Evolutionary conservation across 768 basidiomycete species (phyloP).

Genomic region (Boletus sp.): DNA sequence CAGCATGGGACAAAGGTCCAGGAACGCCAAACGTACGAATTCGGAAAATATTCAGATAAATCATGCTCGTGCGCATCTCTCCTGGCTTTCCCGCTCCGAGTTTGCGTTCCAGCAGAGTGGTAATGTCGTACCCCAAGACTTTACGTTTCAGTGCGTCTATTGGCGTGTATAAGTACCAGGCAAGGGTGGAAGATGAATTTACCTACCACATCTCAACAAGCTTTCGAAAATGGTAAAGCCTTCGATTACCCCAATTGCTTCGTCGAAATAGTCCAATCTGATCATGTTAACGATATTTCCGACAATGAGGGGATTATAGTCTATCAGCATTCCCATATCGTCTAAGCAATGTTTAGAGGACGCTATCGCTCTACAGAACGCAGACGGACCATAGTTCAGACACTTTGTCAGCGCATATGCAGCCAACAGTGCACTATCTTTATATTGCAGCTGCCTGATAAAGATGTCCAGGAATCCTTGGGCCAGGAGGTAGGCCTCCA

Average conservation of each 20-base stretch:
- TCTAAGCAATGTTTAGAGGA: background rate
- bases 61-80: conserved; percentile 16
- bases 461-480: conserved; percentile 4
- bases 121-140: conserved; percentile 10
- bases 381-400: conserved; percentile 6
- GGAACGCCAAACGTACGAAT: background rate
- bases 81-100: conserved; percentile 10
- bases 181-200: background rate
- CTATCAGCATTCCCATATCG: background rate
- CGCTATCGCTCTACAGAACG: background rate
- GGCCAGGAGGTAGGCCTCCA: conserved; percentile 1
- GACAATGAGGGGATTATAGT: conserved; percentile 2
- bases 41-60: conserved; percentile 12
- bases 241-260: conserved; percentile 20
- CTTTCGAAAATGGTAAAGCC: conserved; percentile 19
- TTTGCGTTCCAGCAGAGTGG: conserved; percentile 9
- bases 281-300: conserved; percentile 25
- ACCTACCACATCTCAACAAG: conserved; percentile 9
- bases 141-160: conserved; percentile 7
- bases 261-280: conserved; percentile 24
- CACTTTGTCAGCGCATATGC: conserved; percentile 16
- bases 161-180: background rate
- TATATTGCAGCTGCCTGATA: conserved; percentile 10
- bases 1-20: background rate
- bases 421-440: conserved; percentile 14